Base-by-base conservation (phyloP, 1,139 yeast species). In the Scheffersomyces illinoinensis region DNA sequence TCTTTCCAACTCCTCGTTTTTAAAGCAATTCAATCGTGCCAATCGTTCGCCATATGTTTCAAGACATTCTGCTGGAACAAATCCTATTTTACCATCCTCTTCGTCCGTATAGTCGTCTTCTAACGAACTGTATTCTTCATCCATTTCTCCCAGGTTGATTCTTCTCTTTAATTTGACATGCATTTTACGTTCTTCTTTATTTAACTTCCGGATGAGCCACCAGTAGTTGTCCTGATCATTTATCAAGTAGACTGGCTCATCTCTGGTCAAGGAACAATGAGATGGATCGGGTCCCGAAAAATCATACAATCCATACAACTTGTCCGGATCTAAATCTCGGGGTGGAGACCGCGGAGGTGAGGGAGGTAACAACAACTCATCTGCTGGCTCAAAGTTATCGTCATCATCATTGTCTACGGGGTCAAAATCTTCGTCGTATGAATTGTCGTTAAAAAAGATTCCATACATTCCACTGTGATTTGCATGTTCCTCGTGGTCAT, bases 61-160 rank as follows among this genome's bases (percentile, higher is more conserved):
- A 53, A 95, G 78, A 63, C 96, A 89, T 72, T 95, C 99, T 0
- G 98, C 98, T 0, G 99, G 99, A 1, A 96, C 96, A 76, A 93
- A 96, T 3, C 98, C 99, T 57, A 93, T 84, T 68, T 85, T 86
- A 1, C 83, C 73, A 67, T 84, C 87, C 71, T 89, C 92, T n/a
- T 73, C 79, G 55, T 76, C 81, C 17, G 73, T 62, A 12, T 54
- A 54, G 23, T 60, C 64, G 24, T 39, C 57, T 54, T 58, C 59
- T 23, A 54, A 52, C 10, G 55, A 56, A 14, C 55, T 47, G 47
- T 55, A 55, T 6, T 58, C 62, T 46, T 57, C 56, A 24, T 55
- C 59, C 12, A 58, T 60, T 6, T 59, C 61, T 50, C 58, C 58
- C 19, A 57, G 54, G 47, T 59, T 47, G 23, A 53, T 57, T 50